Conservation (phyloP, 495 filamentous ascomycete genomes). For the Clohesyomyces aquaticus region DNA sequence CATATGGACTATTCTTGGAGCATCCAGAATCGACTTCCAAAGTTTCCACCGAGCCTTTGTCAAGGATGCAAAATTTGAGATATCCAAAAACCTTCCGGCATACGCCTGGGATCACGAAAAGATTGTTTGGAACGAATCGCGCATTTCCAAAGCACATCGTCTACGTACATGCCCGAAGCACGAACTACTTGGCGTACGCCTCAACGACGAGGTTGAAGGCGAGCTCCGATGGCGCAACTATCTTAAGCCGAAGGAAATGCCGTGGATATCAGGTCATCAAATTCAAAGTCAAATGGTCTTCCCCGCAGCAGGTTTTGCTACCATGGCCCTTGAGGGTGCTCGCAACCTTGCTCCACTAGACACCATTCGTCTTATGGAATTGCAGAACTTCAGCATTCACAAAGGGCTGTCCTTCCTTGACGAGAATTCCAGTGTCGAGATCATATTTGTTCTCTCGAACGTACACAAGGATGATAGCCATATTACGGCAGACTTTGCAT, state of each 20-base stretch:
- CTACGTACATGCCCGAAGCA: neutral
- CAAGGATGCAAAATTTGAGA: no score
- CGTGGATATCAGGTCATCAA: constrained; percentile 52
- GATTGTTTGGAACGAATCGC: constrained; percentile 10
- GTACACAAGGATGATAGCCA: neutral
- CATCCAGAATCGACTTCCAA: neutral
- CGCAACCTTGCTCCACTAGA: neutral
- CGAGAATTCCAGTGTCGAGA: constrained; percentile 1
- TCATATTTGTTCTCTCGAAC: neutral
- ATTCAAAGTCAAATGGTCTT: constrained; percentile 46
- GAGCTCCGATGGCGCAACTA: constrained; percentile 15
- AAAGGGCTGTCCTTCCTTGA: constrained; percentile 13
- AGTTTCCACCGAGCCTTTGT: constrained; percentile 2
- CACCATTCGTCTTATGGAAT: neutral
- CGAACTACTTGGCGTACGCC: constrained; percentile 10
- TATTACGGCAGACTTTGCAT: neutral
- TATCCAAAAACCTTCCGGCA: no score
- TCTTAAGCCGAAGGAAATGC: constrained; percentile 40
- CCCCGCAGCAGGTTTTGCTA: constrained; percentile 28
- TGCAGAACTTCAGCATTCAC: neutral
- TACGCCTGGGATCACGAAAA: constrained; percentile 14
- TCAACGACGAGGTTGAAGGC: neutral
- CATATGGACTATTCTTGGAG: constrained; percentile 4
- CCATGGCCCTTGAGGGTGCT: constrained; percentile 27
- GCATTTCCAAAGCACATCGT: neutral